Percentiles rank a stretch among this genome's conserved stretches.
These are phyloP conservation scores for Plantago elongata DNA, from an alignment of 257 asterid species.

Conservation along the genomic window DNA sequence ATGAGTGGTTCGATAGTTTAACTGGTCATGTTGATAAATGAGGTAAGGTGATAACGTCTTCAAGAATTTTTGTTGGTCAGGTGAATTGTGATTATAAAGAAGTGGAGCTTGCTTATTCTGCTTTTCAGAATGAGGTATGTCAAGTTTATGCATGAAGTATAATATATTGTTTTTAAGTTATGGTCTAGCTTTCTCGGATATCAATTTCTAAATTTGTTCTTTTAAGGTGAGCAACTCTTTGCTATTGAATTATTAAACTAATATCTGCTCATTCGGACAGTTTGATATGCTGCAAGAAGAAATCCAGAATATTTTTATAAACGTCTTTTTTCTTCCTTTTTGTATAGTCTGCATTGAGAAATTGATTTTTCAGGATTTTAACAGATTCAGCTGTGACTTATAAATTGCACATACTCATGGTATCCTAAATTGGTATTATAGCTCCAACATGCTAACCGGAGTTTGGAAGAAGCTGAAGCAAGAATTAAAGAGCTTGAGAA, in stretches of 20 bases:
- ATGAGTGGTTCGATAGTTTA: too few species aligned
- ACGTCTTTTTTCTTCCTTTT: slow-evolving; percentile 39
- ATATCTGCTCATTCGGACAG: slow-evolving; percentile 46
- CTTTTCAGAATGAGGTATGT: slow-evolving; percentile 77
- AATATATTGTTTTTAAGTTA: slow-evolving; percentile 14
- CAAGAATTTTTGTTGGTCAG: too few species aligned
- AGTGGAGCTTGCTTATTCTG: slow-evolving; percentile 69
- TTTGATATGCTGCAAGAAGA: slow-evolving; percentile 94
- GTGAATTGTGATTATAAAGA: slow-evolving; percentile 48
- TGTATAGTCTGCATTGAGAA: slow-evolving; percentile 7
- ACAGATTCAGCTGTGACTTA: slow-evolving; percentile 16
- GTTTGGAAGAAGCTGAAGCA: slow-evolving; percentile 76
- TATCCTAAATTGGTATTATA: slow-evolving; percentile 34
- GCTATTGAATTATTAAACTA: slow-evolving; percentile 25
- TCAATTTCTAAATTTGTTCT: not conserved
- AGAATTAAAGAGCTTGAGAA: slow-evolving; percentile 95
- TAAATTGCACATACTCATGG: slow-evolving; percentile 17
- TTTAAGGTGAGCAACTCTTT: not conserved
- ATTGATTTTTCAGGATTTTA: too few species aligned
- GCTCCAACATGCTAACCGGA: slow-evolving; percentile 77
- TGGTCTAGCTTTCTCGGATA: slow-evolving; percentile 12
- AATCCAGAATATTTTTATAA: slow-evolving; percentile 67
- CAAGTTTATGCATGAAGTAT: not conserved
- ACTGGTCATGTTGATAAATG: too few species aligned
- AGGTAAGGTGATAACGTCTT: too few species aligned